Percentiles rank a stretch among this genome's conserved stretches.
phyloP scores from a whole-genome alignment of 2,329 filamentous ascomycete genomes.

The Blastomyces gilchristii region DNA sequence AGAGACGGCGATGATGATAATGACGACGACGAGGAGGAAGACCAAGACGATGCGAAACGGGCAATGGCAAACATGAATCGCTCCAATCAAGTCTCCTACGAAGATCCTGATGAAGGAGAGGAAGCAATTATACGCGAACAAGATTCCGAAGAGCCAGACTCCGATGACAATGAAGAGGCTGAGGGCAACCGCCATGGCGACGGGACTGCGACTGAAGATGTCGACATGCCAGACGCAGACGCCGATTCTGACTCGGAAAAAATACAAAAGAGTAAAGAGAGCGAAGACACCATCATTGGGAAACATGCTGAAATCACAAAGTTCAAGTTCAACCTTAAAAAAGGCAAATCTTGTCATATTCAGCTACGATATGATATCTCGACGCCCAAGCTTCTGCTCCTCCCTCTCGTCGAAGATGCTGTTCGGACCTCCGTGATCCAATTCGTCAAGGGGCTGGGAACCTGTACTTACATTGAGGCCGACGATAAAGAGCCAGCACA shows the following conservation, averaged over 20 bases:
- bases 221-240: conserved; percentile 26
- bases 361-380: conserved; percentile 70
- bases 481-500: conserved; percentile 39
- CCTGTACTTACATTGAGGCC: conserved; percentile 59
- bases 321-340: conserved; percentile 69
- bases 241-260: conserved; percentile 34
- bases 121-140: conserved; percentile 61
- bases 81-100: conserved; percentile 75
- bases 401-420: conserved; percentile 76
- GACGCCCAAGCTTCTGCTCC: conserved; percentile 84
- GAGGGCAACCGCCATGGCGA: conserved; percentile 31
- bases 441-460: conserved; percentile 65
- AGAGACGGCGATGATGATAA: conserved; percentile 45
- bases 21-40: conserved; percentile 64
- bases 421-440: conserved; percentile 73
- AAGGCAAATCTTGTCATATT: conserved; percentile 66
- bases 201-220: conserved; percentile 24
- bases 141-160: conserved; percentile 48
- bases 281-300: conserved; percentile 55
- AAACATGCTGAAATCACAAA: conserved; percentile 56
- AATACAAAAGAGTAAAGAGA: conserved; percentile 37
- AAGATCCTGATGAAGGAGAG: conserved; percentile 86
- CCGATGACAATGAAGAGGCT: conserved; percentile 42
- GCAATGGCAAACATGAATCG: conserved; percentile 58
- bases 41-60: conserved; percentile 59